Base-by-base conservation (phyloP, 2,329 filamentous ascomycete species). In the Penicillium olsonii region DNA sequence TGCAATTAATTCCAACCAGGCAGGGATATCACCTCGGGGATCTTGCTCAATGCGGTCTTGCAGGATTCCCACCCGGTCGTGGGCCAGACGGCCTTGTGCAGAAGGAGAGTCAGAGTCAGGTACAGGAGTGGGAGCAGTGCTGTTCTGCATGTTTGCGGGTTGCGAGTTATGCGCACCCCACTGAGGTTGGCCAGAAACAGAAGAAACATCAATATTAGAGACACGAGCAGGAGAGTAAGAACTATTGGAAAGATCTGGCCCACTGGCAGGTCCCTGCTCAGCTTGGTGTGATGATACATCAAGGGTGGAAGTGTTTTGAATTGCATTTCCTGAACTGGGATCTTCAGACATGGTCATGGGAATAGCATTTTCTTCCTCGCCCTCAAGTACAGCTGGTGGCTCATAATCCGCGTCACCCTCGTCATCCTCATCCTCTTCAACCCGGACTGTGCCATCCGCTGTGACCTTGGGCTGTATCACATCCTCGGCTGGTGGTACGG, bases 11-110 rank as follows among this genome's bases (percentile, higher is more conserved):
- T 83, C 82, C 63, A 95, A 76, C 94, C 94, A 99, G 26, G 92
- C 90, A 68, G 94, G 88, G 71, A 94, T 84, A 62, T 96, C 92
- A 65, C 92, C 94, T 63, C 90, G 88, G 14, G 92, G 89, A 67
- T 99, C 94, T 65, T 96, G 89, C 68, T 87, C 87, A 69, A 97
- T 87, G 66, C 92, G 86, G 69, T 94, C 89, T 76, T 99, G 92
- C 65, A 97, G 79, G 51, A 92, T 83, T 50, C 87, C 85, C 61
- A 92, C 80, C 57, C 82, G 83, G 72, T 95, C 88, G 73, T 87
- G 82, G 48, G 87, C 84, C 55, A 87, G 74, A 55, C 84, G 81
- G 59, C 80, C 76, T 65, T 72, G 75, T 52, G 65, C 58, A 5
- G 69, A 68, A 42, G 79, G 72, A 52, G 75, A 73, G 56, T 76